Evolutionary conservation across 2,329 filamentous ascomycete genomes (phyloP), one percentile per base, ranked within the genome.

Genomic region (Aspergillus eucalypticola): DNA sequence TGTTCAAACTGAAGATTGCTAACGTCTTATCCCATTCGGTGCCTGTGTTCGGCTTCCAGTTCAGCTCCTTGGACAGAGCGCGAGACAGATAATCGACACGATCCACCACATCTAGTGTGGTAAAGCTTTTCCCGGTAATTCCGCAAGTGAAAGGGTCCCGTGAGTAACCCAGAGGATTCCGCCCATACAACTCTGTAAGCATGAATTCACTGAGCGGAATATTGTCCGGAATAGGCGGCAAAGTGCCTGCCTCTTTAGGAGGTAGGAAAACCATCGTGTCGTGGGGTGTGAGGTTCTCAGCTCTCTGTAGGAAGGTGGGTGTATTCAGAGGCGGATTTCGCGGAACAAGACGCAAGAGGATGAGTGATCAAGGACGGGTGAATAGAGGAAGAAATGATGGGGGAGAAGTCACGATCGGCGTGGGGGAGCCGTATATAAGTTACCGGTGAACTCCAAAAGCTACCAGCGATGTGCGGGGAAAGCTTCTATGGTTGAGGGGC

Each of bases 11-110:
- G 77, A 91, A 96, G 27, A 93, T 79, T 4, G 82, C 88, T 51
- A 91, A 80, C 23, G 93, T 89, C 74, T 92, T 92, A 69, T 95
- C 90, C 88, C 89, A 95, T 72, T 93, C 90, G 0, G 86, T 85
- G 11, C 89, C 90, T 59, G 86, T 75, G 66, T 90, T 88, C 7
- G 89, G 86, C 49, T 83, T 75, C 83, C 90, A 92, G 46, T 85
- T 87, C 60, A 95, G 83, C 64, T 90, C 86, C 71, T 90, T 87
- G 42, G 84, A 83, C 35, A 96, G 78, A 21, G 85, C 88, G 60
- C 88, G 84, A 15, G 91, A 84, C 21, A 95, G 81, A 56, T 79
- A 81, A 27, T 91, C 87, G 8, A 90, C 84, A 21, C 90, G 83
- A 59, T 87, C 81, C 54, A 83, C 84, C 48, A 91, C 83, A 66